These are phyloP conservation scores for Trichoderma asperellum DNA, from an alignment of 2,329 filamentous ascomycete species.

Conservation along the genomic window DNA sequence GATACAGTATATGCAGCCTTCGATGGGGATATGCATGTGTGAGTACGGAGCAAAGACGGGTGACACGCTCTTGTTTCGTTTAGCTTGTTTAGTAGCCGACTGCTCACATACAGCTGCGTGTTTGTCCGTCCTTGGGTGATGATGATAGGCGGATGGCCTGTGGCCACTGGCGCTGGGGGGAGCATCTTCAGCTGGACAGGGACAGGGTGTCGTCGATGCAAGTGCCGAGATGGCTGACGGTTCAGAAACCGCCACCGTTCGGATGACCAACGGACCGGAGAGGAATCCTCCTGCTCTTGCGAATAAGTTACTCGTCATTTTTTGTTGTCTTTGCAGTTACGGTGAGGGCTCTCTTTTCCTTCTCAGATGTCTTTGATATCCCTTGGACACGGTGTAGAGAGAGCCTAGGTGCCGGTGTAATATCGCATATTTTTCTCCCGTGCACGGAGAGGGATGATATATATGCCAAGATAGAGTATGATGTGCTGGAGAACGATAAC, in stretches of 20 bases:
- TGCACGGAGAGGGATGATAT: not conserved
- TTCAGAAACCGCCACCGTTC: not conserved
- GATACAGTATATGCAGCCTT: not conserved
- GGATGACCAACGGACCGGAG: not conserved
- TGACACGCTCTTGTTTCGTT: not conserved
- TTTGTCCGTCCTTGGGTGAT: not conserved
- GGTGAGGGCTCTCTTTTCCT: not conserved
- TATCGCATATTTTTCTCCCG: not conserved
- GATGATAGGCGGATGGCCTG: not conserved
- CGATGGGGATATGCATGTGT: not conserved
- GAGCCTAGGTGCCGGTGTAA: not conserved
- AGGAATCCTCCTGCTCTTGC: not conserved
- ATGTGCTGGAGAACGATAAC: not conserved
- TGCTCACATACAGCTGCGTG: not conserved
- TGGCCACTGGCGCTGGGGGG: not conserved
- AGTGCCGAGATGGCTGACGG: not conserved
- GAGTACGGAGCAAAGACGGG: not conserved
- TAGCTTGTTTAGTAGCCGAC: not conserved
- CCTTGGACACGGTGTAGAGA: not conserved
- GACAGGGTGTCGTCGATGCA: not conserved
- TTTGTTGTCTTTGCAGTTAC: conserved; percentile 1
- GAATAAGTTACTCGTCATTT: not conserved
- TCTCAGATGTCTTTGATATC: not conserved
- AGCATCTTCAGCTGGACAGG: not conserved
- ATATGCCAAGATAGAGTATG: not conserved